These are phyloP conservation scores for Populus deltoides DNA, from an alignment of 345 rosid species.

Conservation along the genomic window DNA sequence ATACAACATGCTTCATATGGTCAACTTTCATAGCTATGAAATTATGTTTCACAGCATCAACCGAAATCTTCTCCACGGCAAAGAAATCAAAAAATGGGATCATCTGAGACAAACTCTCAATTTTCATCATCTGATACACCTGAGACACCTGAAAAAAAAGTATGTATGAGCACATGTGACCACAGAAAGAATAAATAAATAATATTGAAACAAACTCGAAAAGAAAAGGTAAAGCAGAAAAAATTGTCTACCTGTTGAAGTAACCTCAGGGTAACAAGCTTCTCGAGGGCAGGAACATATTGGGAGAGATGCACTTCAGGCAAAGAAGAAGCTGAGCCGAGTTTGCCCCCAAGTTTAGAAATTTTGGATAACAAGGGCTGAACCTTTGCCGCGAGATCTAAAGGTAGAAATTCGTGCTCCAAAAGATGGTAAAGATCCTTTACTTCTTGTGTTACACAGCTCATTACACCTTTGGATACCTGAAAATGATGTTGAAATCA, in stretches of 20 bases:
- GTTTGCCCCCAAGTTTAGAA: conserved; percentile 86
- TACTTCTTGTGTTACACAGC: conserved; percentile 94
- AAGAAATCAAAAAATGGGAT: conserved; percentile 85
- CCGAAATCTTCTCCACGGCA: conserved; percentile 84
- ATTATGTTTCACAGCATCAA: conserved; percentile 81
- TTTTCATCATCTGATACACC: conserved; percentile 79
- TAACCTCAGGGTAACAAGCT: conserved; percentile 79
- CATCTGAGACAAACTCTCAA: conserved; percentile 71
- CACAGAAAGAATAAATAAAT: not conserved
- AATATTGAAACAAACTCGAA: not conserved
- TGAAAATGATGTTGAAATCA: conserved; percentile 24
- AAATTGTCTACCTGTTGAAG: conserved; percentile 73
- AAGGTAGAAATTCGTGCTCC: conserved; percentile 84
- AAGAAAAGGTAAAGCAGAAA: not conserved
- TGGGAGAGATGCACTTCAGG: conserved; percentile 84
- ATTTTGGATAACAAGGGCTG: conserved; percentile 73
- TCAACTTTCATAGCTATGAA: conserved; percentile 88
- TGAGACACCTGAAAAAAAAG: conserved; percentile 71
- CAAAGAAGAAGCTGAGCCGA: conserved; percentile 83
- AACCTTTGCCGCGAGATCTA: conserved; percentile 75
- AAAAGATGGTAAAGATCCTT: conserved; percentile 88
- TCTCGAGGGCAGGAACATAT: conserved; percentile 80
- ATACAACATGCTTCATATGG: conserved; percentile 68
- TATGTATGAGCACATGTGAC: not conserved
- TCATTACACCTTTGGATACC: conserved; percentile 87